Conservation (phyloP, 345 rosid species). For the Mercurialis annua region DNA sequence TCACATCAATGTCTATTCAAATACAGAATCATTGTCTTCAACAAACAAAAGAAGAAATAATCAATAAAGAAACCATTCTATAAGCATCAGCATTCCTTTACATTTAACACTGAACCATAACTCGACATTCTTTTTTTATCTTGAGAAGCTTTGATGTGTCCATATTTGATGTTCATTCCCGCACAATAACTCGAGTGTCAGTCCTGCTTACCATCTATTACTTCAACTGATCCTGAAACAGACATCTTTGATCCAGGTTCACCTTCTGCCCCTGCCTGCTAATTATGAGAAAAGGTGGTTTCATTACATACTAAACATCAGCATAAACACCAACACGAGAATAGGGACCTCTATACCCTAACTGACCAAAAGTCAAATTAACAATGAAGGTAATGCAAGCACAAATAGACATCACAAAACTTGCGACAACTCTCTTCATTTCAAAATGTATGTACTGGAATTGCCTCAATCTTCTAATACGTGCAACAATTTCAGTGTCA, state of each 20-base stretch:
- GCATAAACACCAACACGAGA: neutral
- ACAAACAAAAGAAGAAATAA: neutral
- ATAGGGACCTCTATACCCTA: neutral
- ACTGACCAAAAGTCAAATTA: neutral
- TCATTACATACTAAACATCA: neutral
- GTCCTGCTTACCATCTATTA: constrained; percentile 6
- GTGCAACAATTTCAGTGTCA: neutral
- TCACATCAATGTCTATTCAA: neutral
- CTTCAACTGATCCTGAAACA: neutral
- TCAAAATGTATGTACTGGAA: neutral
- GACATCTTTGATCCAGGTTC: neutral
- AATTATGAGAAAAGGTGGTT: neutral
- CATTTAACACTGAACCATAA: neutral
- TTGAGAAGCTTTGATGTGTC: neutral
- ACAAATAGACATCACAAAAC: neutral
- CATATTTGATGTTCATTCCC: neutral
- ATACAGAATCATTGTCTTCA: neutral
- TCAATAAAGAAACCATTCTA: neutral
- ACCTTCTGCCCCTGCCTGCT: constrained; percentile 9
- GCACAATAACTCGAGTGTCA: neutral
- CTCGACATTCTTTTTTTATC: too few relatives aligned
- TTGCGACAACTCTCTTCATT: neutral
- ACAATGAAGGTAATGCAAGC: neutral
- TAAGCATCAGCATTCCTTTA: neutral
- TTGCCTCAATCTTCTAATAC: neutral